Evolutionary conservation across 305 asterid species (phyloP).

Genomic region (Solanum chacoense): DNA sequence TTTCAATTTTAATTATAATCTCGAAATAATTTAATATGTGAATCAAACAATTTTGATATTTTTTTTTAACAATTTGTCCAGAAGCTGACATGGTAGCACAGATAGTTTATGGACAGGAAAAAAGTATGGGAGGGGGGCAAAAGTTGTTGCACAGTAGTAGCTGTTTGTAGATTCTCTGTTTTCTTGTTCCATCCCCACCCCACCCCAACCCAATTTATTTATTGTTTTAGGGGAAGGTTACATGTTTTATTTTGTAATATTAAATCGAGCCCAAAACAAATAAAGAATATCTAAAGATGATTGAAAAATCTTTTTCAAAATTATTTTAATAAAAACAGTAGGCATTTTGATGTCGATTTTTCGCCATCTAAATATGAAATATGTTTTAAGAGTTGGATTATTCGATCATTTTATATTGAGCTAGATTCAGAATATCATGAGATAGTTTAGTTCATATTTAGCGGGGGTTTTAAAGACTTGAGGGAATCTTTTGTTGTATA

Average conservation of each 20-base stretch:
- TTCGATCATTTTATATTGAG: background rate
- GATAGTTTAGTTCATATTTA: background rate
- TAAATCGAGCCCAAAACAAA: background rate
- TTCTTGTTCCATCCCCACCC: background rate
- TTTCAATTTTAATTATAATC: background rate
- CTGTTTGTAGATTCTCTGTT: conserved; percentile 21
- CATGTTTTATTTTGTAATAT: background rate
- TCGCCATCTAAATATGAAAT: background rate
- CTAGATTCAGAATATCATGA: background rate
- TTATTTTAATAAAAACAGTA: accelerated
- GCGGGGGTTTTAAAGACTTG: background rate
- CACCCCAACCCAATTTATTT: background rate
- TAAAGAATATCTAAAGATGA: accelerated
- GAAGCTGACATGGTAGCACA: background rate
- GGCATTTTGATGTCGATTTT: background rate
- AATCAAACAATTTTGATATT: background rate
- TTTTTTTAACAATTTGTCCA: background rate
- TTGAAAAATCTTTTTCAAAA: too few relatives aligned
- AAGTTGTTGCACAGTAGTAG: conserved; percentile 11
- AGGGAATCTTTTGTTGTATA: background rate
- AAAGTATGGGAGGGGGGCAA: background rate
- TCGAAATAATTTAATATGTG: background rate
- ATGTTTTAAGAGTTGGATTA: background rate
- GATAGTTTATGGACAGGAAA: background rate
- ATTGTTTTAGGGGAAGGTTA: background rate